Percentiles rank a stretch among this genome's conserved stretches.
These are phyloP conservation scores for Aspergillus baeticus DNA, from an alignment of 495 filamentous ascomycete species.

Conservation along the genomic window DNA sequence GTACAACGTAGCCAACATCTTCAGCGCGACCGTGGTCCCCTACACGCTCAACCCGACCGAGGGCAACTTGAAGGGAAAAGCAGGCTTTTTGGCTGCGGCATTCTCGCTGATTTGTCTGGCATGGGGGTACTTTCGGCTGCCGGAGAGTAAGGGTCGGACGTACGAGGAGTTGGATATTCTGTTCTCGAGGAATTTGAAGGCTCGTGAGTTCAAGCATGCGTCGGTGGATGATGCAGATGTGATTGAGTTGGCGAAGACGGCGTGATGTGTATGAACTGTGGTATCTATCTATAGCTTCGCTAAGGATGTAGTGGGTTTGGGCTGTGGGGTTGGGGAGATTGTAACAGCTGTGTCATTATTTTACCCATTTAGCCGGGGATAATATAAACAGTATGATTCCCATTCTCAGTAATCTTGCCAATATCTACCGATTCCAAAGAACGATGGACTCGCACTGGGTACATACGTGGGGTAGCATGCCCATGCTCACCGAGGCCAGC, in stretches of 20 bases:
- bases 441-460: constrained; percentile 52
- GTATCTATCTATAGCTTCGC: too few relatives aligned
- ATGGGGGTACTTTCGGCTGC: constrained; percentile 5
- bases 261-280: too few relatives aligned
- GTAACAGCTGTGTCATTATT: too few relatives aligned
- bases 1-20: constrained; percentile 7
- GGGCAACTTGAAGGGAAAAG: constrained; percentile 7
- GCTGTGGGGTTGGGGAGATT: too few relatives aligned
- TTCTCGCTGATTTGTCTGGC: background rate
- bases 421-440: too few relatives aligned
- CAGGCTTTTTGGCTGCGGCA: constrained; percentile 10
- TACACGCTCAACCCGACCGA: constrained; percentile 10
- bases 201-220: background rate
- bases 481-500: constrained; percentile 59
- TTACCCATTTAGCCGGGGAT: too few relatives aligned
- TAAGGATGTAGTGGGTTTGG: too few relatives aligned
- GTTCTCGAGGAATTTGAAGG: background rate
- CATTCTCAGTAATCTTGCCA: too few relatives aligned
- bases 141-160: constrained; percentile 3
- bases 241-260: too few relatives aligned
- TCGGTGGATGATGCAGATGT: too few relatives aligned
- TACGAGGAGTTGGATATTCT: constrained; percentile 12
- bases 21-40: constrained; percentile 9
- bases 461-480: constrained; percentile 65
- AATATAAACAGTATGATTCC: too few relatives aligned